Percentiles rank a stretch among this genome's conserved stretches.
Evolutionary conservation across 192 early-diverging fungal species (phyloP).

Genomic region (Mortierella alpina): DNA sequence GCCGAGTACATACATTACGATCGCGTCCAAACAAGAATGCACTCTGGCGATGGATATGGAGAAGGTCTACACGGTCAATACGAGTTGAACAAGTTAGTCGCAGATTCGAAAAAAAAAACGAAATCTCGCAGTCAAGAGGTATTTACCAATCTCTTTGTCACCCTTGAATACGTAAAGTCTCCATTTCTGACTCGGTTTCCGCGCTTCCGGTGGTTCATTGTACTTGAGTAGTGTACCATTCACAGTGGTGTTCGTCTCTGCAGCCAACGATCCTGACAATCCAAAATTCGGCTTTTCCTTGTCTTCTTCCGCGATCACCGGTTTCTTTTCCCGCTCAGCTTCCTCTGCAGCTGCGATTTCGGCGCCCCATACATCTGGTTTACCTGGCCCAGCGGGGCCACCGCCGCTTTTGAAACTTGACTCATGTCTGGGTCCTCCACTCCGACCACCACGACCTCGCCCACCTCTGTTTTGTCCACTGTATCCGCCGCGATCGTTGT

Average conservation of each 20-base stretch:
- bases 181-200: conserved; percentile 79
- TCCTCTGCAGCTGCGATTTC: conserved; percentile 44
- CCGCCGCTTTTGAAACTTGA: conserved; percentile 30
- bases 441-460: conserved; percentile 17
- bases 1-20: conserved; percentile 65
- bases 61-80: conserved; percentile 68
- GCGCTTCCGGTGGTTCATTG: conserved; percentile 90
- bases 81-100: neutral
- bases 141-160: conserved; percentile 81
- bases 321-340: conserved; percentile 42
- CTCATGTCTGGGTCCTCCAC: conserved; percentile 37
- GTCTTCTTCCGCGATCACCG: conserved; percentile 44
- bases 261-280: conserved; percentile 87
- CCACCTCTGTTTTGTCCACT: conserved; percentile 6
- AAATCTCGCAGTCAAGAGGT: neutral
- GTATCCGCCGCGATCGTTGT: neutral
- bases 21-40: conserved; percentile 91
- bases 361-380: conserved; percentile 55
- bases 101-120: conserved; percentile 11
- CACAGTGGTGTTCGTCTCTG: conserved; percentile 83
- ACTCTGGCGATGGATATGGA: conserved; percentile 87
- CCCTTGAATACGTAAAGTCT: conserved; percentile 96
- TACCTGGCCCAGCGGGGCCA: conserved; percentile 14
- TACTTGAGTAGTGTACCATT: conserved; percentile 93
- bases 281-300: conserved; percentile 87